phyloP scores from a whole-genome alignment of 2,329 filamentous ascomycete species.

The Hymenoscyphus albidus region DNA sequence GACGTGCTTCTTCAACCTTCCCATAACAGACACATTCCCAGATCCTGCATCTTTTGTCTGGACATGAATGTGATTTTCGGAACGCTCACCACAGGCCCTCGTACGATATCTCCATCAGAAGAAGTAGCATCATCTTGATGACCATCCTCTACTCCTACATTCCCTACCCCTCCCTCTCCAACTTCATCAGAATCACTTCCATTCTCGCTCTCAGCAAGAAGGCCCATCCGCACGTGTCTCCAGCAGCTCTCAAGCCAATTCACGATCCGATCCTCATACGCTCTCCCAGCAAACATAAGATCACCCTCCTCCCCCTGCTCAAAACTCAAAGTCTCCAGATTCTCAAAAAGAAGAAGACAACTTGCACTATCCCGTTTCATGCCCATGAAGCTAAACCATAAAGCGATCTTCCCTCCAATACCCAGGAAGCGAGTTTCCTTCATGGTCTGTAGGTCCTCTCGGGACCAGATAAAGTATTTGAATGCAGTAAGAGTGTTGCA shows the following conservation, averaged over 20 bases:
- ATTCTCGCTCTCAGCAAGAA: background rate
- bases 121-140: background rate
- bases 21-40: constrained; percentile 5
- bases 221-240: background rate
- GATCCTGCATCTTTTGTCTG: background rate
- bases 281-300: background rate
- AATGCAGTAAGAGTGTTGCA: background rate
- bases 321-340: background rate
- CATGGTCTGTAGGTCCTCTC: background rate
- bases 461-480: background rate
- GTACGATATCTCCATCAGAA: background rate
- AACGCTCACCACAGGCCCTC: background rate
- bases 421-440: background rate
- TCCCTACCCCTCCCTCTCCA: background rate
- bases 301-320: background rate
- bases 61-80: background rate
- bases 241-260: background rate
- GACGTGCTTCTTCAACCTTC: background rate
- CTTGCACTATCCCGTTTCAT: background rate
- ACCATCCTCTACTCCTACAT: background rate
- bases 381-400: constrained; percentile 2
- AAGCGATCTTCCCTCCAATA: background rate
- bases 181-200: background rate
- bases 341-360: background rate
- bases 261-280: background rate